These are phyloP conservation scores for Coemansia reversa DNA, from an alignment of 192 early-diverging fungal species.

Conservation along the genomic window DNA sequence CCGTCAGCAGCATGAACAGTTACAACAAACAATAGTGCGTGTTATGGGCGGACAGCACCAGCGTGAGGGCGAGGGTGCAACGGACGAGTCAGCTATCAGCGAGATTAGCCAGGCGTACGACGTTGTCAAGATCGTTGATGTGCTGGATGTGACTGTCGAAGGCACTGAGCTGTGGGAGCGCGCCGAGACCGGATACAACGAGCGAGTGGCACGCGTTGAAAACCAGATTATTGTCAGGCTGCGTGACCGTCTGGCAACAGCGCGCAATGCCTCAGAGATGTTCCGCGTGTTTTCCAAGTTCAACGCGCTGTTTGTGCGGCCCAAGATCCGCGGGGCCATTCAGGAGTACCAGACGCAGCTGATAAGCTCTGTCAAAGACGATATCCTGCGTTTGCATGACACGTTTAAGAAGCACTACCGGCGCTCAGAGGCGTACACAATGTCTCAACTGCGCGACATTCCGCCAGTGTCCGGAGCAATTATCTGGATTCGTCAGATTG, in stretches of 20 bases:
- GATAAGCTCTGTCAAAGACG: slow-evolving; percentile 98
- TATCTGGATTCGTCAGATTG: slow-evolving; percentile 97
- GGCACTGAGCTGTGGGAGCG: slow-evolving; percentile 92
- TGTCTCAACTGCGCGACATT: slow-evolving; percentile 91
- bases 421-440: slow-evolving; percentile 80
- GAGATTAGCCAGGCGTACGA: slow-evolving; percentile 92
- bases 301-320: slow-evolving; percentile 98
- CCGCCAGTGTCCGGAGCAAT: slow-evolving; percentile 92
- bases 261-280: slow-evolving; percentile 98
- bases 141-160: slow-evolving; percentile 90
- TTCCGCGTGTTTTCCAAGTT: slow-evolving; percentile 99
- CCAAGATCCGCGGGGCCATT: slow-evolving; percentile 99
- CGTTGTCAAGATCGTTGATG: slow-evolving; percentile 87
- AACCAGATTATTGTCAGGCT: slow-evolving; percentile 95
- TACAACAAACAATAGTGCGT: slow-evolving; percentile 92
- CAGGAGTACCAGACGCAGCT: slow-evolving; percentile 99
- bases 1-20: slow-evolving; percentile 95
- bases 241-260: slow-evolving; percentile 90
- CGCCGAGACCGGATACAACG: slow-evolving; percentile 90
- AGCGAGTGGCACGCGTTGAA: slow-evolving; percentile 91
- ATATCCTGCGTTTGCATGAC: slow-evolving; percentile 91
- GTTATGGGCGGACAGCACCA: slow-evolving; percentile 68
- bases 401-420: slow-evolving; percentile 93
- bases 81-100: slow-evolving; percentile 74
- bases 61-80: slow-evolving; percentile 56